Evolutionary conservation across 2,329 filamentous ascomycete genomes (phyloP).

Genomic region (Talaromyces funiculosus): DNA sequence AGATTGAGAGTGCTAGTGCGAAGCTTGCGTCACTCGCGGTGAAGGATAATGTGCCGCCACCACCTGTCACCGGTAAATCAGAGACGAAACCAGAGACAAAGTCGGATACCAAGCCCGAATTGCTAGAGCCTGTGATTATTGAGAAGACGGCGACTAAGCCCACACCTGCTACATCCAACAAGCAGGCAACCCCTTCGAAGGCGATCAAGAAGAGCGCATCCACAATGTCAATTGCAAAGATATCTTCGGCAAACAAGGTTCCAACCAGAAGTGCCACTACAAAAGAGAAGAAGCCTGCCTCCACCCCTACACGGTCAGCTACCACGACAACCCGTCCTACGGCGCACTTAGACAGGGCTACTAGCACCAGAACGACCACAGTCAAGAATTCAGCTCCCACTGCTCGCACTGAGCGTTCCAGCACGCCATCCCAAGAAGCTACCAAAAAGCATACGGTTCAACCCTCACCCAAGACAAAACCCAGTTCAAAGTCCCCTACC

Average conservation of each 20-base stretch:
- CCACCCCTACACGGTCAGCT: conserved; percentile 20
- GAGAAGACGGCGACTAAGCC: conserved; percentile 10
- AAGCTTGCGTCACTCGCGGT: conserved; percentile 7
- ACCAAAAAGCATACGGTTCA: conserved; percentile 22
- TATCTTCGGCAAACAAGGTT: conserved; percentile 19
- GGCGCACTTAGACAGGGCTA: conserved; percentile 24
- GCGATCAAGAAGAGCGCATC: conserved; percentile 29
- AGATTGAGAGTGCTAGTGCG: conserved; percentile 14
- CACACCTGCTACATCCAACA: conserved; percentile 16
- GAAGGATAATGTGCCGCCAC: background rate
- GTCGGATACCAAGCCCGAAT: background rate
- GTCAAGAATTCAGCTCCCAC: conserved; percentile 15
- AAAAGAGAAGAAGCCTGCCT: conserved; percentile 19
- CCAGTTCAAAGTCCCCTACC: conserved; percentile 34
- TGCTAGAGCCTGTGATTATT: background rate
- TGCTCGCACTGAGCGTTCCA: conserved; percentile 21
- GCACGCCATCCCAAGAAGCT: conserved; percentile 26
- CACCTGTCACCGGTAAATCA: background rate
- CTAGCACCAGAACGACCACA: conserved; percentile 20
- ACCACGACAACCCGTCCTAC: conserved; percentile 17
- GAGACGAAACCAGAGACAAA: background rate
- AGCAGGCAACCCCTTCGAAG: conserved; percentile 19
- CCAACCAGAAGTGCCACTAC: conserved; percentile 18
- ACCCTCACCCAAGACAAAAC: conserved; percentile 23
- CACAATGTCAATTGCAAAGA: conserved; percentile 25